Base-by-base conservation (phyloP, 2,329 filamentous ascomycete genomes). In the Truncatella angustata region DNA sequence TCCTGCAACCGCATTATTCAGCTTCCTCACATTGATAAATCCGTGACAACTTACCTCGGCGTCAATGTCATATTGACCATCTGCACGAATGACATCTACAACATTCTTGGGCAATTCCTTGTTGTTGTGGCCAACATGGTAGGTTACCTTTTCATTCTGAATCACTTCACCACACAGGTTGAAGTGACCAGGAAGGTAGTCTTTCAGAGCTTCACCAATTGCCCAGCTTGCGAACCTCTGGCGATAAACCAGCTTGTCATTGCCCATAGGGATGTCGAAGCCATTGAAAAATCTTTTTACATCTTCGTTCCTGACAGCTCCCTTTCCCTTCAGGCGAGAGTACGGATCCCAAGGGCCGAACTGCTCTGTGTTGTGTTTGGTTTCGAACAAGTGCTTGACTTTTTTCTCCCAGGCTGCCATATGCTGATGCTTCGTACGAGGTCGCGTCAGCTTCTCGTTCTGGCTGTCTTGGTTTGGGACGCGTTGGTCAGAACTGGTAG, bases 21-120 rank as follows among this genome's bases (percentile, higher is more conserved):
- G n/a, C n/a, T 40, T 21, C 18, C 18, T 11, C 18, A 18, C n/a
- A 21, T 11, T 18, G 18, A 21, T 21, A 40, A 9, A 11, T 40
- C 18, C 12, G 11, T 4, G 9, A 36, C 5, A 16, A 20, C 9
- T 40, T 57, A 60, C 62, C 56, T 63, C 61, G 2, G 39, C 46
- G 43, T 65, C 63, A 4, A 64, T 51, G 10, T 64, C 62, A n/a
- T 55, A 54, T 16, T 63, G 60, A 1, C 28, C 58, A 10, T 58
- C 59, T 5, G 59, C 56, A 21, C 30, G 51, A 11, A 64, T 54
- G 2, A 49, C 51, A n/a, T 56, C 52, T 4, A 48, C 24, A 7
- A 64, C n/a, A 14, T 57, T 28, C 7, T 55, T 52, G 0, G 55
- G 24, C 10, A 48, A n/a, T 28, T 5, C 24, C 46, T 45, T 24